Evolutionary conservation across 1,284 basidiomycete species (phyloP), one percentile per base, ranked within the genome.

Genomic region (Ustilago crameri): DNA sequence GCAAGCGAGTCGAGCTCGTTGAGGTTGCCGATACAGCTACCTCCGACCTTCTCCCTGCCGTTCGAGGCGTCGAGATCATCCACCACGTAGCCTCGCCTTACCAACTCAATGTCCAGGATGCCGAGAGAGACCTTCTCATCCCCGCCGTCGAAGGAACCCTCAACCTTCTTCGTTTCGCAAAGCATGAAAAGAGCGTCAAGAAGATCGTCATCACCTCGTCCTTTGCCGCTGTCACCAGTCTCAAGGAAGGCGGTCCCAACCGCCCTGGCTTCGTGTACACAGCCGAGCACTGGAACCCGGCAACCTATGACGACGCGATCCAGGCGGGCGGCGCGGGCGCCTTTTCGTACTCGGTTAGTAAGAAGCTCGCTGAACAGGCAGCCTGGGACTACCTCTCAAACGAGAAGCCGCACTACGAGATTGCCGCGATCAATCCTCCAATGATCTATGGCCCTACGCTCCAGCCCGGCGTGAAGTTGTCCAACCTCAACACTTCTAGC

Each of bases 61-160:
- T 84, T 23, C 43, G 73, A 14, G 82, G 80, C 3, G 76, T 77
- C 14, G 56, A 41, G 44, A 67, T 63, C 44, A 56, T 83, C 27
- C 61, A 68, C 38, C 68, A 75, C 30, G 52, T 53, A 2, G 70
- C 70, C 24, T 83, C 64, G 26, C 76, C 81, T 2, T 82, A 77
- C 63, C 74, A 80, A 48, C 56, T 77, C 45, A 62, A 75, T 23
- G 75, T 81, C 15, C 50, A 71, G 30, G 83, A 84, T 53, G 75
- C 81, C 15, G 76, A 79, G 56, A 65, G 67, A 27, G 81, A 84
- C 50, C 71, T 84, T 42, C 75, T 84, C 42, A 64, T 70, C 18
- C 84, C 84, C 0, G 84, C 84, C 10, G 66, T 84, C 32, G 75
- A 84, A 40, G 84, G 84, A 2, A 84, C 82, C 0, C 64, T 83